Percentiles rank a stretch among this genome's conserved stretches.
phyloP scores from a whole-genome alignment of 805 yeast genomes.

The Maudiozyma turicensis region DNA sequence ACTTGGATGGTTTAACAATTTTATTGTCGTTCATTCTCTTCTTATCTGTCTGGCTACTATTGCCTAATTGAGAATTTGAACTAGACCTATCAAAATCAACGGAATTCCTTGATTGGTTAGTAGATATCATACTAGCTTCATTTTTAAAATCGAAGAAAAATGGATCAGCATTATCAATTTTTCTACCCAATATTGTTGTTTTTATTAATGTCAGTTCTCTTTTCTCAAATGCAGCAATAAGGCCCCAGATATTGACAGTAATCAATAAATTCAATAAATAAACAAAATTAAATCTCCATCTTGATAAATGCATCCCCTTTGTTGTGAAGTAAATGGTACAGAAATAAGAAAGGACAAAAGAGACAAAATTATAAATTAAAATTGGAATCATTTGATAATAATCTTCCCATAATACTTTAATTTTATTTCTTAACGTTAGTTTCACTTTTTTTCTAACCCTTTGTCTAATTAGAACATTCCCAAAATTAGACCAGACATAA shows the following conservation, averaged over 20 bases:
- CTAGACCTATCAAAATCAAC: not conserved
- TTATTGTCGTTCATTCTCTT: not conserved
- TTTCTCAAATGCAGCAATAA: slow-evolving; percentile 23
- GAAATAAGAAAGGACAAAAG: slow-evolving; percentile 12
- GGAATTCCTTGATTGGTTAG: not conserved
- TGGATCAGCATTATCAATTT: slow-evolving; percentile 22
- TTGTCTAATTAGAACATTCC: slow-evolving; percentile 17
- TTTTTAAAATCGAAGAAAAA: slow-evolving; percentile 21
- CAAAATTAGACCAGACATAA: slow-evolving; percentile 21
- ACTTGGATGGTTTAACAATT: not conserved
- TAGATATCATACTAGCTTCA: slow-evolving; percentile 6
- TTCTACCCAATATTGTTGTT: slow-evolving; percentile 26
- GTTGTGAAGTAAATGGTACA: slow-evolving; percentile 11
- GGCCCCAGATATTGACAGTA: slow-evolving; percentile 28
- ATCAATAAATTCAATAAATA: slow-evolving; percentile 19
- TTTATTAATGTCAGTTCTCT: slow-evolving; percentile 20
- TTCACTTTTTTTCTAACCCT: slow-evolving; percentile 4
- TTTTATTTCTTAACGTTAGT: slow-evolving; percentile 1
- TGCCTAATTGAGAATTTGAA: not conserved
- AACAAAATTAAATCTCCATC: slow-evolving; percentile 20
- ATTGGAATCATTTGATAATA: slow-evolving; percentile 24
- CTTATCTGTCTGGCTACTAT: not conserved
- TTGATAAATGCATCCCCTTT: not conserved
- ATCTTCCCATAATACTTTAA: slow-evolving; percentile 17
- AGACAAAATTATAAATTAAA: slow-evolving; percentile 15